Conservation (phyloP, 371 early-diverging fungal species). For the Smittium mucronatum region DNA sequence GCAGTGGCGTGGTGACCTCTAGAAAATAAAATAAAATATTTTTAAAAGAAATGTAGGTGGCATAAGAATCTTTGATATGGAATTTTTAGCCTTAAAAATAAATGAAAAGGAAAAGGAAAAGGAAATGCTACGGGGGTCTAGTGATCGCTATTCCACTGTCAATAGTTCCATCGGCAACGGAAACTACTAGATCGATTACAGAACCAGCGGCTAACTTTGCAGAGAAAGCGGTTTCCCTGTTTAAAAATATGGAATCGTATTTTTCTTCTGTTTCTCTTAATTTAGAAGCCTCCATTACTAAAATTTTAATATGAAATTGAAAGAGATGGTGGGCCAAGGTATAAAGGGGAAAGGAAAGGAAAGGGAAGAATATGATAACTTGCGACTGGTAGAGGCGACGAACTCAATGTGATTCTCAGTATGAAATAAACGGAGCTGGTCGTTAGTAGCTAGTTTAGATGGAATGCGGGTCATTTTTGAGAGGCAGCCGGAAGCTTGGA, state of each 20-base stretch:
- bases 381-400: conserved; percentile 34
- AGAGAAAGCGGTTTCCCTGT: conserved; percentile 43
- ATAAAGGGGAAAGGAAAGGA: neutral
- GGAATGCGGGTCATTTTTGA: conserved; percentile 39
- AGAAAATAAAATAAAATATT: neutral
- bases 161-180: conserved; percentile 47
- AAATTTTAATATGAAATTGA: neutral
- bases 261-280: conserved; percentile 28
- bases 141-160: conserved; percentile 73
- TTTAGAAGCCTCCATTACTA: conserved; percentile 17
- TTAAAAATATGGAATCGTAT: conserved; percentile 59
- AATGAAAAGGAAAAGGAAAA: neutral
- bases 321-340: neutral
- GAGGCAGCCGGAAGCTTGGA: conserved; percentile 37
- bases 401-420: conserved; percentile 32
- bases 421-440: conserved; percentile 50
- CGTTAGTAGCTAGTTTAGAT: conserved; percentile 36
- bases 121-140: conserved; percentile 49
- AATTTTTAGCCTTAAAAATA: neutral
- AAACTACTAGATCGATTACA: conserved; percentile 52
- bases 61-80: neutral
- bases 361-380: neutral
- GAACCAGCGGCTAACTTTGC: conserved; percentile 60
- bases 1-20: conserved; percentile 78
- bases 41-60: neutral